Conservation (phyloP, 179 eudicot genomes). For the Heliamphora pulchella region DNA sequence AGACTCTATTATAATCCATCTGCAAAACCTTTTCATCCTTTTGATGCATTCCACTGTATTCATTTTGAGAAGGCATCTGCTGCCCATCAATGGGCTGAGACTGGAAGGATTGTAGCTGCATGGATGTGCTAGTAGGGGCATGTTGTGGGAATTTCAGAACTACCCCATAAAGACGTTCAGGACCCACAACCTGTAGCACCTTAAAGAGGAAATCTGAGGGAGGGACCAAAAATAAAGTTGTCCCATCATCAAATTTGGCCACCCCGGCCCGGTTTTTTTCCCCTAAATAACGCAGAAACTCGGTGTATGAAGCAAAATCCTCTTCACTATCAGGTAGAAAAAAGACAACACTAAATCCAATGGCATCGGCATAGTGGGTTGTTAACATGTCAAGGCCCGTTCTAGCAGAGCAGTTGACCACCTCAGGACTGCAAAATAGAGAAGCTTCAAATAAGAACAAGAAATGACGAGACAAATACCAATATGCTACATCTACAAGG, state of each 20-base stretch:
- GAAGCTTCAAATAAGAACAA: constrained; percentile 14
- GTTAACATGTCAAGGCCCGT: constrained; percentile 86
- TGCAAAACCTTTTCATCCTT: constrained; percentile 35
- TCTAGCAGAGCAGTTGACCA: constrained; percentile 87
- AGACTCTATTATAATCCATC: constrained; percentile 31
- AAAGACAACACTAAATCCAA: constrained; percentile 60
- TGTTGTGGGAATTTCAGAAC: constrained; percentile 66
- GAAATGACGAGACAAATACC: background rate
- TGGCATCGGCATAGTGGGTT: constrained; percentile 76
- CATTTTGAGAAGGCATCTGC: constrained; percentile 32
- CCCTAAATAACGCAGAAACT: constrained; percentile 73
- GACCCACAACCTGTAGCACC: constrained; percentile 71
- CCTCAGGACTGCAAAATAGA: constrained; percentile 58
- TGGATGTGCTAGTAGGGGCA: constrained; percentile 30
- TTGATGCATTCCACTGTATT: constrained; percentile 32
- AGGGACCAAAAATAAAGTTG: constrained; percentile 88
- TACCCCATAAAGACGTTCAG: constrained; percentile 95
- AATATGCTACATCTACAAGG: background rate
- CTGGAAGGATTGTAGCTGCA: constrained; percentile 33
- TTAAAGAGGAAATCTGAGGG: constrained; percentile 82
- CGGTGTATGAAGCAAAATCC: constrained; percentile 92
- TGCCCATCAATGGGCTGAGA: constrained; percentile 36
- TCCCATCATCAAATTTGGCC: constrained; percentile 92
- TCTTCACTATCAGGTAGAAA: constrained; percentile 94
- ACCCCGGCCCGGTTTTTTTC: constrained; percentile 87